Evolutionary conservation across 2,329 filamentous ascomycete genomes (phyloP), one percentile per base, ranked within the genome.

Genomic region (Alternaria hordeiaustralica): DNA sequence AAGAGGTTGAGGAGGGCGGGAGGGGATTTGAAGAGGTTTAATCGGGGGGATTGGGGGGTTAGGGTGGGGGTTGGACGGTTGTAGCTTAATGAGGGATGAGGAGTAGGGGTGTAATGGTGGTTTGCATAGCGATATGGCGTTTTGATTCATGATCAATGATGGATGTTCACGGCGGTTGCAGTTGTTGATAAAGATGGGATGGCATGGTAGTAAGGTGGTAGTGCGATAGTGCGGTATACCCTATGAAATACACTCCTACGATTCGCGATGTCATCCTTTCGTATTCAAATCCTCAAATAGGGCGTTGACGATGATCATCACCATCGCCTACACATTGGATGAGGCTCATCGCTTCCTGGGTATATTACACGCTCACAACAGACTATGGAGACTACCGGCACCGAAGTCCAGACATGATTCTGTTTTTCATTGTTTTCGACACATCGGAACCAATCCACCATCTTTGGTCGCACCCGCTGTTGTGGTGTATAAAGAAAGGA

Each of bases 21-120:
- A 0, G 76, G 61, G n/a, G 72, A 78, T 64, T 46, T 81, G 41
- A 67, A 67, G 50, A 73, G 68, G 44, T 81, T 76, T 46, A 81
- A 81, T 61, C 66, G 75, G 3, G 79, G 78, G 1, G 74, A 76
- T 26, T 81, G 78, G 69, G 78, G 79, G 4, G 70, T 78, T 8
- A 75, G 75, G 60, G 73, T 55, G n/a, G 79, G 79, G 0, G 62
- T 80, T n/a, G 70, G 68, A 2, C 61, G 79, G 23, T 57, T 80
- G 21, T n/a, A n/a, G n/a, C n/a, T n/a, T n/a, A n/a, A n/a, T n/a
- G n/a, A n/a, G n/a, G n/a, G n/a, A n/a, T n/a, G n/a, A n/a, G n/a
- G n/a, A n/a, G n/a, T n/a, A n/a, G n/a, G n/a, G n/a, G n/a, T n/a
- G n/a, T n/a, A n/a, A n/a, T n/a, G n/a, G 43, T 21, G 25, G 36